Conservation (phyloP, 345 rosid species). For the Rhodomyrtus tomentosa region DNA sequence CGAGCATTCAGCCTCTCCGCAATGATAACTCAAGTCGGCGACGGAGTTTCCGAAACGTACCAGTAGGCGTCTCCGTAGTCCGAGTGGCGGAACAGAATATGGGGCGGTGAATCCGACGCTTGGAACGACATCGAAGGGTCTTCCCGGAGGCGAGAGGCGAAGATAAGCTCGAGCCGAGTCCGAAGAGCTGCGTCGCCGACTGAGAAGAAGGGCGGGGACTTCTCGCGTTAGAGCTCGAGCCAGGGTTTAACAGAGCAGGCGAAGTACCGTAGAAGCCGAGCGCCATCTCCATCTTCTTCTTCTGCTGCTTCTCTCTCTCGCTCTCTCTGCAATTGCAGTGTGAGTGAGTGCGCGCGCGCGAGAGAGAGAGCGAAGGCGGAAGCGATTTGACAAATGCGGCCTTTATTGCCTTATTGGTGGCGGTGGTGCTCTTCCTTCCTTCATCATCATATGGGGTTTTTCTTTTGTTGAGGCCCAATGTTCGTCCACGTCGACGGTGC, state of each 20-base stretch:
- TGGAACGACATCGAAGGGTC: constrained; percentile 30
- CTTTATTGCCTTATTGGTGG: constrained; percentile 3
- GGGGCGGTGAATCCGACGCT: constrained; percentile 15
- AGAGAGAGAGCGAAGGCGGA: not conserved
- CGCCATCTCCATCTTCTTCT: constrained; percentile 45
- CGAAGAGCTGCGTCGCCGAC: constrained; percentile 24
- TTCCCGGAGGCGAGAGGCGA: constrained; percentile 13
- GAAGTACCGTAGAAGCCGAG: constrained; percentile 30
- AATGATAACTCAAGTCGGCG: not conserved
- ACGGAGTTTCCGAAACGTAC: constrained; percentile 14
- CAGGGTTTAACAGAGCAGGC: constrained; percentile 2
- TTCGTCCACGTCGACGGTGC: not conserved
- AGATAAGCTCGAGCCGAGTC: constrained; percentile 23
- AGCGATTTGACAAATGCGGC: constrained; percentile 35
- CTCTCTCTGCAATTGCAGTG: not conserved
- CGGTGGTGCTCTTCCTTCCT: not conserved
- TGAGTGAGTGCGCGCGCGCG: not conserved
- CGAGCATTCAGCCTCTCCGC: not conserved
- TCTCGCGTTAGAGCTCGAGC: constrained; percentile 8
- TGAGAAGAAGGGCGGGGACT: constrained; percentile 10
- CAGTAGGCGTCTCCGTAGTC: constrained; percentile 39
- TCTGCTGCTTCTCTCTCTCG: constrained; percentile 1
- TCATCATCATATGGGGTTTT: not conserved
- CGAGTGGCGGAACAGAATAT: constrained; percentile 61
- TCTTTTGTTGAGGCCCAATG: not conserved